A percentile compares a stretch with the other conserved stretches of the same genome.
Evolutionary conservation across 768 basidiomycete species (phyloP).

Genomic region (Boletus pseudopeckii): DNA sequence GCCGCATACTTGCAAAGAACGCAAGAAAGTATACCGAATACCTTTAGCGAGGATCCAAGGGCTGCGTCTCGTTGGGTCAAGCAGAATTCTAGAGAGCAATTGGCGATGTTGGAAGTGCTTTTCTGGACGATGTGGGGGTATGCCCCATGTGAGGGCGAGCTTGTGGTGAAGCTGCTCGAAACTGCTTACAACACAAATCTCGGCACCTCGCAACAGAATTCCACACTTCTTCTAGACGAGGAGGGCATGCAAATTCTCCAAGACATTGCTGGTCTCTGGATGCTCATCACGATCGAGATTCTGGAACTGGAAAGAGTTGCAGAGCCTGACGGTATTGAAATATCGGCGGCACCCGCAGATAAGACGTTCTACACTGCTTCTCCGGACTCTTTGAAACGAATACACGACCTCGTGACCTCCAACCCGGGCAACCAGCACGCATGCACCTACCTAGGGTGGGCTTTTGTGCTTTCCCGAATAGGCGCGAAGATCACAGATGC

Average conservation of each 20-base stretch:
- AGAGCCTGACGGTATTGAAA: constrained; percentile 48
- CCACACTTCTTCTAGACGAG: constrained; percentile 67
- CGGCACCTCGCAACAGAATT: constrained; percentile 61
- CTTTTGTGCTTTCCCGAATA: constrained; percentile 74
- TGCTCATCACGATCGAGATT: constrained; percentile 74
- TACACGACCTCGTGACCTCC: constrained; percentile 65
- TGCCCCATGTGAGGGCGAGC: constrained; percentile 57
- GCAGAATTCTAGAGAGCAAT: constrained; percentile 73
- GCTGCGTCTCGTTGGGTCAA: constrained; percentile 67
- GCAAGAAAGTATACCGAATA: constrained; percentile 44
- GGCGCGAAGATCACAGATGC: constrained; percentile 41
- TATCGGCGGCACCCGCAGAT: constrained; percentile 48
- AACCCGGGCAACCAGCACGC: constrained; percentile 62
- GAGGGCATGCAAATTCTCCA: constrained; percentile 62
- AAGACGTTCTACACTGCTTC: constrained; percentile 56
- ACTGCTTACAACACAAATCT: constrained; percentile 62
- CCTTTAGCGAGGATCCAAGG: constrained; percentile 48
- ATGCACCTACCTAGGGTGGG: constrained; percentile 78
- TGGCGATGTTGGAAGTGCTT: constrained; percentile 77
- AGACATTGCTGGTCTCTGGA: constrained; percentile 73
- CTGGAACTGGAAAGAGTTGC: constrained; percentile 73
- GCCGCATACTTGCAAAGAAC: constrained; percentile 56
- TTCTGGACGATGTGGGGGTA: constrained; percentile 89
- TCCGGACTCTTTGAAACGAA: constrained; percentile 56
- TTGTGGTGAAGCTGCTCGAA: constrained; percentile 62